phyloP scores from a whole-genome alignment of 1,139 yeast species.

The Kodamaea derodonti region DNA sequence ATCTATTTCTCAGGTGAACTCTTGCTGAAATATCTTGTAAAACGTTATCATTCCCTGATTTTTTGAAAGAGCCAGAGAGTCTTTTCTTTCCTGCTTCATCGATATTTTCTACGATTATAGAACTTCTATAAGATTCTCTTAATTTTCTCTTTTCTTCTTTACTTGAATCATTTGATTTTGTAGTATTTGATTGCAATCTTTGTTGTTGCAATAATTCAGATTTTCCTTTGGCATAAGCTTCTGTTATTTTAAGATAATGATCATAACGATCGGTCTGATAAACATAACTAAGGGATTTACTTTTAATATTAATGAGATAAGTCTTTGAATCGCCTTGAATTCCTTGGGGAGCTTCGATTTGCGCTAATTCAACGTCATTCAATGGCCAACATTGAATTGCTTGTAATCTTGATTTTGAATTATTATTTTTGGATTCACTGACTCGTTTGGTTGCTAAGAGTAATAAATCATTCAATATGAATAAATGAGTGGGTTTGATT shows the following conservation, averaged over 20 bases:
- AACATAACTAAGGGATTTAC: constrained; percentile 49
- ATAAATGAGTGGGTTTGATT: constrained; percentile 70
- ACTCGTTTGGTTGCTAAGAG: constrained; percentile 68
- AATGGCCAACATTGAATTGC: constrained; percentile 83
- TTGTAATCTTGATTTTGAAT: constrained; percentile 39
- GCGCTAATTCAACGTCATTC: constrained; percentile 55
- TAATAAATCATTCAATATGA: constrained; percentile 72
- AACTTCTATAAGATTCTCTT: constrained; percentile 38
- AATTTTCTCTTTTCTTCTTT: constrained; percentile 39
- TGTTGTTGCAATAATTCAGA: constrained; percentile 52
- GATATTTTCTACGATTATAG: constrained; percentile 24
- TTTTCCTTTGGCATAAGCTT: constrained; percentile 61
- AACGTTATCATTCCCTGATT: constrained; percentile 33
- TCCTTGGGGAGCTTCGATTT: constrained; percentile 23
- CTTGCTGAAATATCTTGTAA: constrained; percentile 53
- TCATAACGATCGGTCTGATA: constrained; percentile 64
- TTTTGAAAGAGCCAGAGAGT: constrained; percentile 28
- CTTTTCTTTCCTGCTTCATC: constrained; percentile 27
- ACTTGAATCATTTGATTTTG: background rate
- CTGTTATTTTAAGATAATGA: constrained; percentile 54
- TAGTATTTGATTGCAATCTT: constrained; percentile 31
- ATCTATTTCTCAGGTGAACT: constrained; percentile 53
- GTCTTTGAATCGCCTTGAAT: constrained; percentile 21
- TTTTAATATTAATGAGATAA: constrained; percentile 46
- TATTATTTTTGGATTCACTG: constrained; percentile 10